Evolutionary conservation across 1,284 basidiomycete species (phyloP), one percentile per base, ranked within the genome.

Genomic region (Pseudozyma sp.): DNA sequence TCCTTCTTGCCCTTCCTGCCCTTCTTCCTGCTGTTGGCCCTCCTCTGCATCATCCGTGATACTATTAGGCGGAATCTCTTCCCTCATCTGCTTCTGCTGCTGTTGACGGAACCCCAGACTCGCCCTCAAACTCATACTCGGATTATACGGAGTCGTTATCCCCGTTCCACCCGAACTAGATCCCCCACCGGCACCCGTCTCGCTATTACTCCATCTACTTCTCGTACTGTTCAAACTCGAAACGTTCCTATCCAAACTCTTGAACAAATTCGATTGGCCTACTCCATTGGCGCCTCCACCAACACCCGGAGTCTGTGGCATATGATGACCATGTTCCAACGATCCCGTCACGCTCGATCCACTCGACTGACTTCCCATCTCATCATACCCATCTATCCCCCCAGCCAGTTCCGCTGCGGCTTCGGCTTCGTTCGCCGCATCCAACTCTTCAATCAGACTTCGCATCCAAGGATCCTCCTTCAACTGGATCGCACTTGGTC

Each of bases 381-480:
- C 66, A 35, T 59, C 53, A n/a, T 52, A 68, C 4, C 21, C 51
- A 6, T n/a, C 60, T 1, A 54, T 57, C 0, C 54, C 67, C 1
- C 52, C 66, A 1, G 68, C 72, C 19, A 65, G 36, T 51, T 68
- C 69, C 10, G 64, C 69, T 7, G 74, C 74, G 2, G 64, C 73
- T 45, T 83, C 81, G 2, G 77, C 77, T 45, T 49, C 78, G 35
- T 77, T 75, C 11, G 81, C 80, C 25, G 65, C 78, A 55, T 82
- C 72, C 36, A 84, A 60, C 61, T 77, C 79, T 36, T 82, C 82
- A 40, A 83, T 80, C 31, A 86, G 70, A 52, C 74, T 79, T 31
- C 79, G 67, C 68, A 99, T 93, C 97, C 97, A 99, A 16, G 91
- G 89, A 85, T 99, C 94, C 52, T 91, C 88, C 86, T 95, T 89